Evolutionary conservation across 2,329 filamentous ascomycete species (phyloP).

Genomic region (Lithohypha guttulata): DNA sequence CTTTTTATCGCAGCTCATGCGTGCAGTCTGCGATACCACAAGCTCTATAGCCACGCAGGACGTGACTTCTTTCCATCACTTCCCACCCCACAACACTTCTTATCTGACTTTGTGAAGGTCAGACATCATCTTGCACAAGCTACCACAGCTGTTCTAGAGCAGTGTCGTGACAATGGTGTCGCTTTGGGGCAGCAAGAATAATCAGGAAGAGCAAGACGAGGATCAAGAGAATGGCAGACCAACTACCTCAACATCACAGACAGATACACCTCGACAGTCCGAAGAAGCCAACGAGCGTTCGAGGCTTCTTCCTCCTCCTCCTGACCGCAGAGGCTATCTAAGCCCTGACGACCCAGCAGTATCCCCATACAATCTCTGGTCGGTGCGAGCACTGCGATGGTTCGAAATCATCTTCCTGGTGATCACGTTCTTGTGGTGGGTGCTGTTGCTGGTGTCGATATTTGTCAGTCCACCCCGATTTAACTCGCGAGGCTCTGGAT

Average conservation of each 20-base stretch:
- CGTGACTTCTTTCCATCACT: too few species aligned
- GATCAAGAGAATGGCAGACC: slow-evolving; percentile 23
- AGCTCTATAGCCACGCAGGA: neutral
- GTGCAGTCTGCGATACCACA: neutral
- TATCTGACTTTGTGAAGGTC: too few species aligned
- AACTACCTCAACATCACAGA: slow-evolving; percentile 22
- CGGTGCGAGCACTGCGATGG: slow-evolving; percentile 67
- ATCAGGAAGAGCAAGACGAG: slow-evolving; percentile 27
- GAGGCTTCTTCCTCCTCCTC: slow-evolving; percentile 45
- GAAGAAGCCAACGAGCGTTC: slow-evolving; percentile 49
- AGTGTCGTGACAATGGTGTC: slow-evolving; percentile 34
- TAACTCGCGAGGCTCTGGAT: slow-evolving; percentile 79
- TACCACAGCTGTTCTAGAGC: neutral
- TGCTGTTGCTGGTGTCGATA: slow-evolving; percentile 71
- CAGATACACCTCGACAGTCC: slow-evolving; percentile 13
- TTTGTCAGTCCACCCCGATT: slow-evolving; percentile 86
- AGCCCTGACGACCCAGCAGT: slow-evolving; percentile 75
- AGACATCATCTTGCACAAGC: too few species aligned
- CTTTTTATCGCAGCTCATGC: neutral
- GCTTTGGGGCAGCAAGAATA: slow-evolving; percentile 46
- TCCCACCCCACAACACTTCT: too few species aligned
- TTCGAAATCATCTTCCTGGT: slow-evolving; percentile 65
- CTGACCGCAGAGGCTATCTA: slow-evolving; percentile 53
- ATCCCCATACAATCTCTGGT: slow-evolving; percentile 92
- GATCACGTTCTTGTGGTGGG: slow-evolving; percentile 84